A percentile compares a stretch with the other conserved stretches of the same genome.
Conservation (phyloP, 2,329 filamentous ascomycete genomes). For the Ceratocystis eucalypticola region DNA sequence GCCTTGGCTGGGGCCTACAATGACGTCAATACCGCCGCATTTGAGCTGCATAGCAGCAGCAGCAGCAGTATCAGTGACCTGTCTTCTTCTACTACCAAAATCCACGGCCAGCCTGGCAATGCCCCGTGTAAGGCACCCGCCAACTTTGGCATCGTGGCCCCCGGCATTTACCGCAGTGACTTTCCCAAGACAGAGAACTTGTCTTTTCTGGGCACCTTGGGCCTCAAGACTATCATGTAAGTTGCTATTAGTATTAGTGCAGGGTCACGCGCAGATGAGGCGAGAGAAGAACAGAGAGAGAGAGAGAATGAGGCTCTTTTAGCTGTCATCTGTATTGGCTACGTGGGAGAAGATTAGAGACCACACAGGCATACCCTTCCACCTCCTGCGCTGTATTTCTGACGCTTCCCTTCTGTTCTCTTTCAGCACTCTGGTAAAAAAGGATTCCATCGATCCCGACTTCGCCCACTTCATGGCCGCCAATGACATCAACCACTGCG, state of each 20-base stretch:
- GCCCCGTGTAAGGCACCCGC: conserved; percentile 31
- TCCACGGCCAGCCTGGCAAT: background rate
- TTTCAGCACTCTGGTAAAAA: conserved; percentile 47
- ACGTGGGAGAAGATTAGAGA: too few relatives aligned
- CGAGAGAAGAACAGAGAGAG: background rate
- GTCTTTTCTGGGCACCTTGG: conserved; percentile 51
- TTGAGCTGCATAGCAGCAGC: background rate
- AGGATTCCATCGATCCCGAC: conserved; percentile 40
- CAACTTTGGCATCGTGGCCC: conserved; percentile 67
- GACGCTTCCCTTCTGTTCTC: background rate
- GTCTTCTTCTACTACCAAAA: background rate
- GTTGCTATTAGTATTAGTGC: conserved; percentile 24
- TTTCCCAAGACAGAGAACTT: conserved; percentile 63
- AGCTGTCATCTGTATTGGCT: too few relatives aligned
- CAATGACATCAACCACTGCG: conserved; percentile 56
- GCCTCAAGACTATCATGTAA: conserved; percentile 68
- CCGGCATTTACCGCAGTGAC: conserved; percentile 67
- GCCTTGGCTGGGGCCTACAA: background rate
- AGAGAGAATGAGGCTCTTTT: background rate
- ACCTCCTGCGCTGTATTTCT: background rate
- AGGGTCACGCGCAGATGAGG: background rate
- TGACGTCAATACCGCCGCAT: background rate
- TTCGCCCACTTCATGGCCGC: conserved; percentile 48
- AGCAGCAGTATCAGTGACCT: background rate
- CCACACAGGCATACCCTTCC: background rate